Evolutionary conservation across 495 filamentous ascomycete species (phyloP), one percentile per base, ranked within the genome.

Genomic region (Friedmanniomyces endolithicus): DNA sequence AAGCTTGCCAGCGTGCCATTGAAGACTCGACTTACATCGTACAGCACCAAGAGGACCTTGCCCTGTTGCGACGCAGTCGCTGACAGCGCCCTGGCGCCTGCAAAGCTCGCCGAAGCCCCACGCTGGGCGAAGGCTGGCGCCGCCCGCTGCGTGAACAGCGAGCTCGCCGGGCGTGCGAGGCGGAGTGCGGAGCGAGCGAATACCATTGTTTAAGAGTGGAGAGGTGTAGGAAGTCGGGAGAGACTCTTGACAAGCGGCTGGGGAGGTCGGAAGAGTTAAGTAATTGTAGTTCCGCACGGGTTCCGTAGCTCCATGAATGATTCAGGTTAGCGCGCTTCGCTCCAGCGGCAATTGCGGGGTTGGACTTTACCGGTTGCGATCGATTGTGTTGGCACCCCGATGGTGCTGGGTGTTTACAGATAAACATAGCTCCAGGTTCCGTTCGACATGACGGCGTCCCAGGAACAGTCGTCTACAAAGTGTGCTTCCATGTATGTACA

Each of bases 1-100:
- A 33, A 31, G 25, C 47, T 17, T 11, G 12, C 25, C 29, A 50
- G 29, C 8, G 19, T 33, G 47, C 47, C 45, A 37, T 20, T 54
- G 33, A 12, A 3, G 34, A 52, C 24, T 19, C 2, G 0, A 74
- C 83, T 75, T 73, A 86, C 83, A 69, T 87, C 84, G 73, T 87
- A 87, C 37, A 86, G 76, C 58, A 85, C 80, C 60, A 85, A 73
- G 62, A 87, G 78, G 67, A 87, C 79, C 70, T 87, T 86, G 61
- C 79, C 82, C 83, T 85, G 78, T 66, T 70, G 71, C 44, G 68
- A 70, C 54, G 74, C 66, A 67, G 76, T 72, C 60, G 76, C 72
- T 58, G 75, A 82, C 72, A 82, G 79, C 75, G 68, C 64, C 58
- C 75, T 67, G 50, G 69, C 65, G 47, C 71, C 74, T 37, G 58